phyloP scores from a whole-genome alignment of 768 basidiomycete species.

The Daedaleopsis nitida region DNA sequence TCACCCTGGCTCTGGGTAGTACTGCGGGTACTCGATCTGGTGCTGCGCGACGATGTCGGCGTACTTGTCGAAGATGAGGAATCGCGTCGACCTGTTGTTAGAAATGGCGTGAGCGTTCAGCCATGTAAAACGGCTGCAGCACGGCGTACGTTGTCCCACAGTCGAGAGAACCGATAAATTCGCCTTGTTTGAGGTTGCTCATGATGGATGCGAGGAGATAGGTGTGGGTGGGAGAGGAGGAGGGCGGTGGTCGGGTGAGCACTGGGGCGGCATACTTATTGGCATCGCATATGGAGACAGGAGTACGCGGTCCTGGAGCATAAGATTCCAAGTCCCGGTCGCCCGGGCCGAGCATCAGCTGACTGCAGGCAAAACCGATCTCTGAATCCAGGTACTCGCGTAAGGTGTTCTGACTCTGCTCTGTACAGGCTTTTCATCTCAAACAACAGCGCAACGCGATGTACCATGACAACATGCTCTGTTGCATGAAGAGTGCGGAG shows the following conservation, averaged over 20 bases:
- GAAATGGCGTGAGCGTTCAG: neutral
- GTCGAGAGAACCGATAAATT: slow-evolving; percentile 91
- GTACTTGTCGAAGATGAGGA: slow-evolving; percentile 86
- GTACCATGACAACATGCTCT: no score
- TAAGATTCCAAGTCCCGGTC: neutral
- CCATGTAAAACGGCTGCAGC: neutral
- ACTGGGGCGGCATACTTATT: slow-evolving; percentile 4
- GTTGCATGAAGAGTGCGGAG: no score
- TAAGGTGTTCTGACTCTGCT: no score
- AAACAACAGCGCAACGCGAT: no score
- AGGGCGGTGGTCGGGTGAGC: neutral
- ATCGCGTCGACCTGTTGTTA: slow-evolving; percentile 74
- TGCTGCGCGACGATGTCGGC: slow-evolving; percentile 88
- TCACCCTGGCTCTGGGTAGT: slow-evolving; percentile 86
- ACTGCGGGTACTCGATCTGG: slow-evolving; percentile 93
- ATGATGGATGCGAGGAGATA: slow-evolving; percentile 25
- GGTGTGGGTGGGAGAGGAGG: neutral
- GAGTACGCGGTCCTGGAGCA: neutral
- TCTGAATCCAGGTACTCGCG: no score
- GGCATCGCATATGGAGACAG: neutral
- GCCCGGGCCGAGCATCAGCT: slow-evolving; percentile 17
- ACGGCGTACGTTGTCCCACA: slow-evolving; percentile 88
- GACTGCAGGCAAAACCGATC: neutral
- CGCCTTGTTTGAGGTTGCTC: slow-evolving; percentile 55
- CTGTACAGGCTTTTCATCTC: no score